Evolutionary conservation across 352 stramenopile genomes (phyloP).

Genomic region (Phytophthora pseudosyringae): DNA sequence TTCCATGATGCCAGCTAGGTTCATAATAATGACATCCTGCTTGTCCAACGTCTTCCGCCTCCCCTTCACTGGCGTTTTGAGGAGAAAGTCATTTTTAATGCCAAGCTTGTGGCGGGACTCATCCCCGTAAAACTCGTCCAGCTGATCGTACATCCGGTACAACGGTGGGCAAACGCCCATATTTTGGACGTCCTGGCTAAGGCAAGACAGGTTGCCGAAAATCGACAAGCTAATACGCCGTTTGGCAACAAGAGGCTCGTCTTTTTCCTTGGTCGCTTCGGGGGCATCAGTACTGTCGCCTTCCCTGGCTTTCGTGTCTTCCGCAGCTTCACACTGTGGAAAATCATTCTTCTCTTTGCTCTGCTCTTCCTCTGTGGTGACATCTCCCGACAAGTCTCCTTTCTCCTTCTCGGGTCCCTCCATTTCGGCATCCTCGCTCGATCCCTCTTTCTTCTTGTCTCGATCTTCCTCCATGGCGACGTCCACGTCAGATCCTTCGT

Average conservation of each 20-base stretch:
- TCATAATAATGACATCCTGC: constrained; percentile 38
- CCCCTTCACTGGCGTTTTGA: constrained; percentile 61
- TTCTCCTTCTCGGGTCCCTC: constrained; percentile 14
- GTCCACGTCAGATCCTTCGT: constrained; percentile 1
- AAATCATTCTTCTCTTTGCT: constrained; percentile 14
- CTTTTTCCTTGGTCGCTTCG: constrained; percentile 6
- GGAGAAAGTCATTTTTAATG: constrained; percentile 64
- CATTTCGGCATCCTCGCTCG: constrained; percentile 3
- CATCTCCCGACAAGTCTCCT: constrained; percentile 15
- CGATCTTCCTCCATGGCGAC: constrained; percentile 5
- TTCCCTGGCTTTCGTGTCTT: constrained; percentile 10
- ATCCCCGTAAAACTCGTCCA: constrained; percentile 71
- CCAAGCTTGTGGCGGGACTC: constrained; percentile 59
- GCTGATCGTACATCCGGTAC: constrained; percentile 73
- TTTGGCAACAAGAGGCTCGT: constrained; percentile 19
- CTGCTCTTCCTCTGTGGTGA: constrained; percentile 21
- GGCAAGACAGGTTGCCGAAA: constrained; percentile 58
- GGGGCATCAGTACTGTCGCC: constrained; percentile 4
- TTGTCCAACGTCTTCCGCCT: constrained; percentile 40
- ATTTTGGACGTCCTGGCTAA: constrained; percentile 61
- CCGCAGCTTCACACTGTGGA: background rate
- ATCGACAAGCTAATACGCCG: constrained; percentile 55
- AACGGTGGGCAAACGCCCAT: constrained; percentile 73
- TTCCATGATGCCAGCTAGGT: constrained; percentile 50
- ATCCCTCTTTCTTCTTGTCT: constrained; percentile 9